A percentile compares a stretch with the other conserved stretches of the same genome.
Evolutionary conservation across 2,329 filamentous ascomycete species (phyloP).

Genomic region (Cladosporium sphaerospermum): DNA sequence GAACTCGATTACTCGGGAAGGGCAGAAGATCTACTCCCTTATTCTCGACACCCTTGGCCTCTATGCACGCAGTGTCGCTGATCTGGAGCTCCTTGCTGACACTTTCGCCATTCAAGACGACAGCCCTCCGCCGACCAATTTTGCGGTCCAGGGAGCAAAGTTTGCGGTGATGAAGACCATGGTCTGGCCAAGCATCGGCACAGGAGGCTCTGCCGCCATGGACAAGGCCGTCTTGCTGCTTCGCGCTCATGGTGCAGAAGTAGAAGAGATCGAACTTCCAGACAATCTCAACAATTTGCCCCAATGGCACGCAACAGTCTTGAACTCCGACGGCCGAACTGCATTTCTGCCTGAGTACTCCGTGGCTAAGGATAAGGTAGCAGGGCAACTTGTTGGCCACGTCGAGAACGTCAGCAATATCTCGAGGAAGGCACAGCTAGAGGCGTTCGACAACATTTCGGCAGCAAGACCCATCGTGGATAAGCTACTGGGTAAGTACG

Average conservation of each 20-base stretch:
- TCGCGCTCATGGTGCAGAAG: constrained; percentile 43
- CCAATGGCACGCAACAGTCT: constrained; percentile 48
- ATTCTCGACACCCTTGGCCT: constrained; percentile 59
- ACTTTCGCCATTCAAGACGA: constrained; percentile 52
- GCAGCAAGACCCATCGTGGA: constrained; percentile 51
- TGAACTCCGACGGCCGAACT: constrained; percentile 47
- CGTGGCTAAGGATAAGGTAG: constrained; percentile 42
- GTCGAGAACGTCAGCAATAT: constrained; percentile 44
- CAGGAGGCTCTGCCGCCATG: constrained; percentile 33
- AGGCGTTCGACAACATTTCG: constrained; percentile 51
- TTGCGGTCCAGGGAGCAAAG: constrained; percentile 40
- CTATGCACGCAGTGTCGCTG: constrained; percentile 52
- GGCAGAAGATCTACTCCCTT: constrained; percentile 53
- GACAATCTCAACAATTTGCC: constrained; percentile 43
- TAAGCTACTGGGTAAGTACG: constrained; percentile 45
- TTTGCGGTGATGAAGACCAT: constrained; percentile 52
- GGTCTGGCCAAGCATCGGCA: constrained; percentile 42
- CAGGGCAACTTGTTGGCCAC: constrained; percentile 40
- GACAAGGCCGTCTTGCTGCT: constrained; percentile 31
- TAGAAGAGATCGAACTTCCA: constrained; percentile 52
- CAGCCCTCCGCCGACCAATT: constrained; percentile 19
- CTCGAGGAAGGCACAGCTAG: constrained; percentile 44
- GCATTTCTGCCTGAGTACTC: constrained; percentile 52
- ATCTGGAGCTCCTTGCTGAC: constrained; percentile 51
- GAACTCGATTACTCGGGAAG: constrained; percentile 57